These are phyloP conservation scores for Apostasia shenzhenica DNA, from an alignment of 106 monocot species.

Conservation along the genomic window DNA sequence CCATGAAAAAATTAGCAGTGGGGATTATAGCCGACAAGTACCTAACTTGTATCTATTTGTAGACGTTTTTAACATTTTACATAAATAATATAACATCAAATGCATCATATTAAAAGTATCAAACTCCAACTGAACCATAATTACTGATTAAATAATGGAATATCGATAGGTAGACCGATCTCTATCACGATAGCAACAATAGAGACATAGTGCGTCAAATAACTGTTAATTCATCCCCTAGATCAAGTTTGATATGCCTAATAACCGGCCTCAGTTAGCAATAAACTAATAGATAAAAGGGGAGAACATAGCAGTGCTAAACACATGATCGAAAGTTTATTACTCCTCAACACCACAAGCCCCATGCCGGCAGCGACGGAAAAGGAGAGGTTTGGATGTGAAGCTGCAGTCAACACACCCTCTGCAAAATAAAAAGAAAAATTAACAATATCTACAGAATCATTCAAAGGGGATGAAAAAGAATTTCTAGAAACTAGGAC, in stretches of 20 bases:
- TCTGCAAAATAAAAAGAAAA: conserved; percentile 28
- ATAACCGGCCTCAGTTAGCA: neutral
- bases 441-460: neutral
- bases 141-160: neutral
- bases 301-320: neutral
- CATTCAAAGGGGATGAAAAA: neutral
- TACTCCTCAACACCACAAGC: conserved; percentile 51
- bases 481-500: conserved; percentile 8
- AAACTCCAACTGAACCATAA: neutral
- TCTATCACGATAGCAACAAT: neutral
- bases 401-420: conserved; percentile 46
- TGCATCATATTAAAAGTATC: no score
- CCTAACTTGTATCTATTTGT: no score
- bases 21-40: no score
- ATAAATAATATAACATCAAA: no score
- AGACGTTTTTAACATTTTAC: no score
- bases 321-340: neutral
- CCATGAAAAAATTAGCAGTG: no score
- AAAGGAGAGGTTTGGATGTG: conserved; percentile 36
- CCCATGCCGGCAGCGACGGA: conserved; percentile 43
- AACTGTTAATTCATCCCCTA: neutral
- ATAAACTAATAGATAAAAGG: neutral
- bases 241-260: neutral
- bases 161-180: neutral
- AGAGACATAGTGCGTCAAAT: no score